phyloP scores from a whole-genome alignment of 225 moss, liverwort and hornwort species.

The Polytrichum commune region DNA sequence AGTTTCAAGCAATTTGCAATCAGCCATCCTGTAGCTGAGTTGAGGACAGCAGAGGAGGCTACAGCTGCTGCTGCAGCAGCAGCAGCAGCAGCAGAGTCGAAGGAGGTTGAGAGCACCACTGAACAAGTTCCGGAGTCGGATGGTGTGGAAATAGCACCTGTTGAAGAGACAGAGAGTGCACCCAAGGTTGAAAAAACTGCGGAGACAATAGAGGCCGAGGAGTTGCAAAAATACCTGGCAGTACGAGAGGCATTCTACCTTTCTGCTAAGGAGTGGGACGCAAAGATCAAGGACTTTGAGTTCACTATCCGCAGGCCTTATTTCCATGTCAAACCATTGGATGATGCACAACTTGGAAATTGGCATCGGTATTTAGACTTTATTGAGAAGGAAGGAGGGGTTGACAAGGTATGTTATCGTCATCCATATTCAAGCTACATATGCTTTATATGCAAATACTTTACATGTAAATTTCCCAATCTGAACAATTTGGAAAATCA shows the following conservation, averaged over 20 bases:
- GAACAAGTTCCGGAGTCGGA: conserved; percentile 34
- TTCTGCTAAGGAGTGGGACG: conserved; percentile 83
- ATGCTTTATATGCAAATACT: no score
- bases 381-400: conserved; percentile 88
- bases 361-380: conserved; percentile 97
- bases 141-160: conserved; percentile 36
- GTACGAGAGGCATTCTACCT: conserved; percentile 66
- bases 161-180: conserved; percentile 48
- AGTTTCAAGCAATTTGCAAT: conserved; percentile 84
- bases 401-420: conserved; percentile 54
- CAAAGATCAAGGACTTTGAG: conserved; percentile 79
- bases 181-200: conserved; percentile 52
- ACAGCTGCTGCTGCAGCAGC: conserved; percentile 24
- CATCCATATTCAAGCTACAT: no score
- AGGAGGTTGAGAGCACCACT: neutral
- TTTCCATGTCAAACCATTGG: conserved; percentile 85
- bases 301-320: conserved; percentile 86
- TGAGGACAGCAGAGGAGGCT: conserved; percentile 70
- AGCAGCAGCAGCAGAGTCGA: conserved; percentile 21
- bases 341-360: conserved; percentile 87
- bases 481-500: no score
- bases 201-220: conserved; percentile 45
- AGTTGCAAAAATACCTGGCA: conserved; percentile 69
- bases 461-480: no score
- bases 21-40: conserved; percentile 66